Evolutionary conservation across 2,329 filamentous ascomycete species (phyloP).

Genomic region (Colletotrichum kahawae): DNA sequence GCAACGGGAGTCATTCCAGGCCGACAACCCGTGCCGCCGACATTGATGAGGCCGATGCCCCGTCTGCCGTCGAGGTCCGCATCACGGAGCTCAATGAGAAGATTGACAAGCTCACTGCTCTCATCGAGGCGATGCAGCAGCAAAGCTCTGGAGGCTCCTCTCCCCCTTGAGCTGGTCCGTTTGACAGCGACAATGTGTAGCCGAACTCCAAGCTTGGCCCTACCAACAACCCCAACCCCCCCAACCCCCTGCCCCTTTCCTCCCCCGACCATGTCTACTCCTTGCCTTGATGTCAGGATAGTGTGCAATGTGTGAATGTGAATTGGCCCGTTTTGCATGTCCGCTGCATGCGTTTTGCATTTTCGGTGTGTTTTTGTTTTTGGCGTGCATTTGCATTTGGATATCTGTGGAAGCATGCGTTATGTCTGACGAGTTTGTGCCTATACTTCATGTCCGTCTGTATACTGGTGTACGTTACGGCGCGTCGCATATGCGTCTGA

Average conservation of each 20-base stretch:
- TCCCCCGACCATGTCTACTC: background rate
- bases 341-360: background rate
- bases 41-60: constrained; percentile 40
- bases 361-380: background rate
- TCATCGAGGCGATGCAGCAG: constrained; percentile 56
- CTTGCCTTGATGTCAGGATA: background rate
- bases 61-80: constrained; percentile 52
- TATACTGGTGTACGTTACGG: background rate
- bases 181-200: background rate
- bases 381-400: background rate
- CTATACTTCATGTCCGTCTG: background rate
- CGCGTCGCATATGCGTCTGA: background rate
- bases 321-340: background rate
- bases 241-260: background rate
- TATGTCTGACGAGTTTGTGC: background rate
- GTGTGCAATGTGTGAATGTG: background rate
- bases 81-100: constrained; percentile 60
- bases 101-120: constrained; percentile 62
- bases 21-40: constrained; percentile 21
- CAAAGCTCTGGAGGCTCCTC: background rate
- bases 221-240: too few species aligned
- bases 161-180: background rate
- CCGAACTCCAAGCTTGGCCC: background rate
- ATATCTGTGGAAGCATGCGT: background rate
- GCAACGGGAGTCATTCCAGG: constrained; percentile 16